These are phyloP conservation scores for Ramularia endophylla DNA, from an alignment of 2,329 filamentous ascomycete species.

Conservation along the genomic window DNA sequence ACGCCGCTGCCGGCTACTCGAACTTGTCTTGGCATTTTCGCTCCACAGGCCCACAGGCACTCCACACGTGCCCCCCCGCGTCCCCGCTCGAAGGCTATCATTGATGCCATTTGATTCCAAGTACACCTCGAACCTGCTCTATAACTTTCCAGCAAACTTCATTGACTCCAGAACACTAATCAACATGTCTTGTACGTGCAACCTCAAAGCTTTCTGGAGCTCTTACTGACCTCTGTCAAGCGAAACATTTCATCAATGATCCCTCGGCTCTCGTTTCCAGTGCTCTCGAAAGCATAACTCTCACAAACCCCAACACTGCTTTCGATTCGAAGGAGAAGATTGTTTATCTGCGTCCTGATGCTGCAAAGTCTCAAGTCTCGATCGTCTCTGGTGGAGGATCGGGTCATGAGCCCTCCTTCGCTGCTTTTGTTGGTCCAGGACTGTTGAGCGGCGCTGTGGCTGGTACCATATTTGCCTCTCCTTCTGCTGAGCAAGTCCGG, in stretches of 20 bases:
- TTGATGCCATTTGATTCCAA: too few relatives aligned
- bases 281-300: slow-evolving; percentile 69
- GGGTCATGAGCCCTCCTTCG: slow-evolving; percentile 85
- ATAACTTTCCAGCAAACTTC: too few relatives aligned
- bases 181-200: slow-evolving; percentile 1
- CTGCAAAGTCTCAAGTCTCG: slow-evolving; percentile 58
- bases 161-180: not conserved
- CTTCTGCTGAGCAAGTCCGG: slow-evolving; percentile 75
- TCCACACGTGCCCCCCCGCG: too few relatives aligned
- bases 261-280: slow-evolving; percentile 70
- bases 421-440: slow-evolving; percentile 75
- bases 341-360: slow-evolving; percentile 63
- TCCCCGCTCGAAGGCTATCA: too few relatives aligned
- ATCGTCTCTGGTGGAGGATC: slow-evolving; percentile 84
- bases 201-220: not conserved
- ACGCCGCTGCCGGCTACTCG: too few relatives aligned
- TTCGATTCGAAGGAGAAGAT: slow-evolving; percentile 78
- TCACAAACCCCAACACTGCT: slow-evolving; percentile 77
- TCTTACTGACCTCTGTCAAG: slow-evolving; percentile 8
- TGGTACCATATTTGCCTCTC: slow-evolving; percentile 80
- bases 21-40: too few relatives aligned
- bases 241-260: slow-evolving; percentile 86
- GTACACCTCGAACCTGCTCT: too few relatives aligned
- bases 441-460: slow-evolving; percentile 76
- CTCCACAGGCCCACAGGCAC: too few relatives aligned